Evolutionary conservation across 495 filamentous ascomycete species (phyloP).

Genomic region (Penicillium argentinense): DNA sequence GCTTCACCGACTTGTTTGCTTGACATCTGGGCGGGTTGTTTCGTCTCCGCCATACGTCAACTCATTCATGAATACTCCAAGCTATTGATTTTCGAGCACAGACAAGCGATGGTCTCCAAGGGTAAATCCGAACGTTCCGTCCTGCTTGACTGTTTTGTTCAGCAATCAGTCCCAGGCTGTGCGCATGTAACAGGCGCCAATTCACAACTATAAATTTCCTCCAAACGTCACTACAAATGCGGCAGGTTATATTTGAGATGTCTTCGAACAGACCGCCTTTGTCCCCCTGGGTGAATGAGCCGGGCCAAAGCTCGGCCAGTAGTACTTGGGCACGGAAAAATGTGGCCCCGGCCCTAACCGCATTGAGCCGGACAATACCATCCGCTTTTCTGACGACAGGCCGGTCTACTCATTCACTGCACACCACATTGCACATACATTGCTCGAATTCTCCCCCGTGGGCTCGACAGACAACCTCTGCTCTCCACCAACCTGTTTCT

Average conservation of each 20-base stretch:
- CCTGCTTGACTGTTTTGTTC: not conserved
- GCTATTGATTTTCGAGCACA: too few relatives aligned
- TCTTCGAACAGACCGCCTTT: too few relatives aligned
- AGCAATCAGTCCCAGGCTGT: not conserved
- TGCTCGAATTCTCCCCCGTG: slow-evolving; percentile 6
- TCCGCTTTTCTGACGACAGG: slow-evolving; percentile 27
- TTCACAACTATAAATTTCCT: too few relatives aligned
- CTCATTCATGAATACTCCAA: too few relatives aligned
- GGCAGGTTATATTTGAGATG: too few relatives aligned
- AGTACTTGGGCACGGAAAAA: slow-evolving; percentile 27
- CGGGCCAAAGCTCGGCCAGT: not conserved
- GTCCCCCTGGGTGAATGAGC: too few relatives aligned
- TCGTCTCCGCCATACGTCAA: not conserved
- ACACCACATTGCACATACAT: not conserved
- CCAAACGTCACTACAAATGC: too few relatives aligned
- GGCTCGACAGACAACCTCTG: slow-evolving; percentile 1
- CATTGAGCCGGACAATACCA: slow-evolving; percentile 18
- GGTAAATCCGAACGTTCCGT: not conserved
- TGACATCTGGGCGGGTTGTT: not conserved
- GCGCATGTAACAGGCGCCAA: not conserved
- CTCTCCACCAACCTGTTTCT: slow-evolving; percentile 6
- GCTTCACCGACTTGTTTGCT: slow-evolving; percentile 5
- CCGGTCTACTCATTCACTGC: slow-evolving; percentile 1
- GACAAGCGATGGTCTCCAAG: too few relatives aligned
- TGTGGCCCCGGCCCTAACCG: slow-evolving; percentile 24